Evolutionary conservation across 1,284 basidiomycete genomes (phyloP).

Genomic region (Ustilago bromivora): DNA sequence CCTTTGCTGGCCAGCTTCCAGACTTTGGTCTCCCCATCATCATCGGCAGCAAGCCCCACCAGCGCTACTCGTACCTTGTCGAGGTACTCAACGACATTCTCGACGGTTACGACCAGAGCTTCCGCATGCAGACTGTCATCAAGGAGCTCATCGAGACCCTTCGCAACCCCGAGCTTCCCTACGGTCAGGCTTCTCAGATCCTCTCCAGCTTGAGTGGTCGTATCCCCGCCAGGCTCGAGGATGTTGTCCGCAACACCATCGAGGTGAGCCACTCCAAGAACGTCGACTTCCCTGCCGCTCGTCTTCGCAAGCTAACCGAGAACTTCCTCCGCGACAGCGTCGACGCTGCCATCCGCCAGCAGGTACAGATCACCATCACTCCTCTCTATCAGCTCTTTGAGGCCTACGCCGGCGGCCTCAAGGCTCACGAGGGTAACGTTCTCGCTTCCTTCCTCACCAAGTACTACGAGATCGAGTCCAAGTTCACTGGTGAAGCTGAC

Average conservation of each 20-base stretch:
- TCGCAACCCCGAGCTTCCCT: slow-evolving; percentile 87
- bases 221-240: slow-evolving; percentile 82
- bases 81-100: slow-evolving; percentile 86
- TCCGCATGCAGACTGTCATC: slow-evolving; percentile 78
- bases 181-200: slow-evolving; percentile 84
- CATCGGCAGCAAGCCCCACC: slow-evolving; percentile 90
- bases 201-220: slow-evolving; percentile 91
- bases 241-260: slow-evolving; percentile 82
- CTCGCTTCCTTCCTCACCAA: slow-evolving; percentile 79
- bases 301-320: slow-evolving; percentile 85
- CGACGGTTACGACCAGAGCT: slow-evolving; percentile 68
- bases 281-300: slow-evolving; percentile 83
- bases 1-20: slow-evolving; percentile 88
- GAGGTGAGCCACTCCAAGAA: slow-evolving; percentile 81
- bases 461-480: slow-evolving; percentile 86
- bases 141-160: slow-evolving; percentile 84
- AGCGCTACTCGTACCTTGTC: slow-evolving; percentile 82
- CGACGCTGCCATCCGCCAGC: slow-evolving; percentile 58
- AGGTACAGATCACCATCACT: slow-evolving; percentile 75
- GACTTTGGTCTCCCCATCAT: slow-evolving; percentile 79
- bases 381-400: slow-evolving; percentile 83
- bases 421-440: slow-evolving; percentile 84
- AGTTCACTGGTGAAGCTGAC: slow-evolving; percentile 92
- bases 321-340: slow-evolving; percentile 86
- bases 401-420: slow-evolving; percentile 84